Conservation (phyloP, 75 land plant species). For the Pinus taeda region DNA sequence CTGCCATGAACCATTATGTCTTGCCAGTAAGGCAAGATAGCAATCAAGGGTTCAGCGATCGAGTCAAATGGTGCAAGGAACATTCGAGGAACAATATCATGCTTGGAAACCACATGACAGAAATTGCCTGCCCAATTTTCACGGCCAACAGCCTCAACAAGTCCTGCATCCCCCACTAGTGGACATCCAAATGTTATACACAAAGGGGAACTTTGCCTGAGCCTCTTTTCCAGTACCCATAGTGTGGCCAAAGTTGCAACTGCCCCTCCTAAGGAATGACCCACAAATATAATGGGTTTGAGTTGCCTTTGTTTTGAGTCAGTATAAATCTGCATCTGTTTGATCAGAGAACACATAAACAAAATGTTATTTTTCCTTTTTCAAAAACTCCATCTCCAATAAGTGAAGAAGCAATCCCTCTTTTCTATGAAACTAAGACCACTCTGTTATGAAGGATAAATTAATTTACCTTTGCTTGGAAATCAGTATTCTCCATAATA, state of each 20-base stretch:
- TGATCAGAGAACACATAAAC: background rate
- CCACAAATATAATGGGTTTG: background rate
- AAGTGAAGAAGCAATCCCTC: too few species aligned
- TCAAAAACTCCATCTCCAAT: too few species aligned
- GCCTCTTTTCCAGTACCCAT: constrained; percentile 5
- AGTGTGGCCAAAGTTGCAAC: constrained; percentile 9
- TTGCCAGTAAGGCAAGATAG: constrained; percentile 27
- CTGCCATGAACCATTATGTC: background rate
- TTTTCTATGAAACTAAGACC: too few species aligned
- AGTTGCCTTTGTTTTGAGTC: background rate
- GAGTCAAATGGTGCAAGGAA: constrained; percentile 42
- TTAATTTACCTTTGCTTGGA: background rate
- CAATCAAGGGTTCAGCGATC: constrained; percentile 24
- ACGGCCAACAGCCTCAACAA: constrained; percentile 40
- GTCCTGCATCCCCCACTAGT: constrained; percentile 42
- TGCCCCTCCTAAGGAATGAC: constrained; percentile 5
- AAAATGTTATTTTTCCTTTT: too few species aligned
- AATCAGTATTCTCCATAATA: background rate
- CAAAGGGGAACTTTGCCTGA: background rate
- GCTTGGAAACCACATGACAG: constrained; percentile 38
- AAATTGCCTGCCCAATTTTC: constrained; percentile 51
- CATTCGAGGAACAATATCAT: constrained; percentile 62
- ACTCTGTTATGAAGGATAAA: too few species aligned
- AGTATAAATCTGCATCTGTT: background rate
- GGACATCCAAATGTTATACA: constrained; percentile 73